Evolutionary conservation across 495 filamentous ascomycete species (phyloP).

Genomic region (Xylaria nigripes): DNA sequence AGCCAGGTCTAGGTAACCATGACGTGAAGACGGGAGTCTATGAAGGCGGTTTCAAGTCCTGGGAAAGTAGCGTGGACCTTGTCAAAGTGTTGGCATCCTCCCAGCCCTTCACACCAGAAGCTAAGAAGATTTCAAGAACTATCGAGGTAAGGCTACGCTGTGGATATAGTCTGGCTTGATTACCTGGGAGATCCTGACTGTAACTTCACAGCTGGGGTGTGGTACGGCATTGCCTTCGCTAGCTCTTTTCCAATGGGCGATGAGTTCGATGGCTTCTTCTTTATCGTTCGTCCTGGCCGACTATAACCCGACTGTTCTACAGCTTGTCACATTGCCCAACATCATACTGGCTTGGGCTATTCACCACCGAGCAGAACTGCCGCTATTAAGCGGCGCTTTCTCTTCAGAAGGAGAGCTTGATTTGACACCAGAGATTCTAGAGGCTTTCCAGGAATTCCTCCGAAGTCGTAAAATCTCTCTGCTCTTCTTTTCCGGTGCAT

Average conservation of each 20-base stretch:
- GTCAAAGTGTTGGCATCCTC: constrained; percentile 54
- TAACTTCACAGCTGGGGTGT: constrained; percentile 62
- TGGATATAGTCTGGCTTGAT: constrained; percentile 3
- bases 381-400: constrained; percentile 31
- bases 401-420: constrained; percentile 62
- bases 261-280: constrained; percentile 32
- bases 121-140: constrained; percentile 37
- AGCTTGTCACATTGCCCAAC: constrained; percentile 84
- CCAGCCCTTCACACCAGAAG: constrained; percentile 49
- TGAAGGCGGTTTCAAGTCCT: constrained; percentile 98
- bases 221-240: constrained; percentile 83
- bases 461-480: constrained; percentile 48
- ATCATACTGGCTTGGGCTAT: constrained; percentile 73
- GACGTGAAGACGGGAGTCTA: constrained; percentile 89
- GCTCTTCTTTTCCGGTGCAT: constrained; percentile 73
- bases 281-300: constrained; percentile 71
- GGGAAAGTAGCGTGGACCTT: constrained; percentile 90
- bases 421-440: constrained; percentile 54
- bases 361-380: constrained; percentile 23
- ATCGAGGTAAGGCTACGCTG: constrained; percentile 58
- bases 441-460: constrained; percentile 55
- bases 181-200: constrained; percentile 22
- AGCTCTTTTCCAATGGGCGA: constrained; percentile 62
- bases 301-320: constrained; percentile 81
- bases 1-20: constrained; percentile 59